A percentile compares a stretch with the other conserved stretches of the same genome.
These are phyloP conservation scores for Endocalyx cinctus DNA, from an alignment of 2,329 filamentous ascomycete genomes.

Conservation along the genomic window DNA sequence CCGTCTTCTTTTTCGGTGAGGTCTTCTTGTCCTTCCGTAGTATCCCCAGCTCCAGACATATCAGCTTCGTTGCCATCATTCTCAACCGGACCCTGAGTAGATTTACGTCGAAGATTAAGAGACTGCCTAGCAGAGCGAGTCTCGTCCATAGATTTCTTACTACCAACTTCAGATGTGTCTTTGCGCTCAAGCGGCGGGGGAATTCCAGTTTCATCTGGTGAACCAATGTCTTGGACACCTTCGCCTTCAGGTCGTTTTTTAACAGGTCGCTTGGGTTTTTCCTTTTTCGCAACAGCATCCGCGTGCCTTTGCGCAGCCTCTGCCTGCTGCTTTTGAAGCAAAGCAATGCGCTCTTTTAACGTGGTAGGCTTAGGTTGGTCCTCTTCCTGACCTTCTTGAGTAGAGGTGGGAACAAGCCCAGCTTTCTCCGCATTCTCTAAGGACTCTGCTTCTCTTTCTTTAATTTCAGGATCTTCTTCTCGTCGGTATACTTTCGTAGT, in stretches of 20 bases:
- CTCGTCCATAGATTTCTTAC: slow-evolving; percentile 50
- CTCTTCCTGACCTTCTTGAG: slow-evolving; percentile 53
- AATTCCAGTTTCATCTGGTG: slow-evolving; percentile 30
- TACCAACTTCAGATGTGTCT: slow-evolving; percentile 42
- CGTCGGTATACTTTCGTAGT: slow-evolving; percentile 74
- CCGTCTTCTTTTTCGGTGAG: slow-evolving; percentile 69
- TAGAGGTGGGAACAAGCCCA: slow-evolving; percentile 46
- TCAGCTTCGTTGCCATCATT: slow-evolving; percentile 62
- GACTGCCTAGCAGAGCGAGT: slow-evolving; percentile 33
- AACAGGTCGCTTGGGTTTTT: slow-evolving; percentile 75
- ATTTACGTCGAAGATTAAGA: slow-evolving; percentile 46
- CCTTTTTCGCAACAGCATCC: slow-evolving; percentile 73
- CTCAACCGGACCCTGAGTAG: slow-evolving; percentile 41
- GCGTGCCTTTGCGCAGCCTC: slow-evolving; percentile 83
- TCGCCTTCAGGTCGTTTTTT: slow-evolving; percentile 59
- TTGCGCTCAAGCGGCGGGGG: slow-evolving; percentile 38
- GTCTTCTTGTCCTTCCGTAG: slow-evolving; percentile 56
- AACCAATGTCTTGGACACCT: slow-evolving; percentile 25
- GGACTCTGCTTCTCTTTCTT: slow-evolving; percentile 61
- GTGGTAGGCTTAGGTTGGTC: slow-evolving; percentile 89
- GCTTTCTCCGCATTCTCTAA: slow-evolving; percentile 64
- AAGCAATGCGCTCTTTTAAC: slow-evolving; percentile 89
- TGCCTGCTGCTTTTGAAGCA: slow-evolving; percentile 88
- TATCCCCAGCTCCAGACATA: slow-evolving; percentile 60
- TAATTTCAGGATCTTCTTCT: slow-evolving; percentile 77